A percentile compares a stretch with the other conserved stretches of the same genome.
Evolutionary conservation across 441 rosid genomes (phyloP).

Genomic region (Melastoma candidum): DNA sequence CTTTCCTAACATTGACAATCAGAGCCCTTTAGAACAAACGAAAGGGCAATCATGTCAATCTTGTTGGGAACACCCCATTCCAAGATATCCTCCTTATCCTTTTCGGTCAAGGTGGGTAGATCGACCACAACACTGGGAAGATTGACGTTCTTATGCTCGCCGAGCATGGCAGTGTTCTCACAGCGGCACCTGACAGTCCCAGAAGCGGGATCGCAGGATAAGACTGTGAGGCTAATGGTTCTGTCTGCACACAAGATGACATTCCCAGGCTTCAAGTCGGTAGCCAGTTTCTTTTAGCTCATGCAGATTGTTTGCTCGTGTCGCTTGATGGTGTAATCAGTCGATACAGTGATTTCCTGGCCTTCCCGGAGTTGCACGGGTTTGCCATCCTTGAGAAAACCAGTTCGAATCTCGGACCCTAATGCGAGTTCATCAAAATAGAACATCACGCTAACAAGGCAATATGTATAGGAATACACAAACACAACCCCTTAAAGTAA

Average conservation of each 20-base stretch:
- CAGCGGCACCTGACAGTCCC: conserved; percentile 17
- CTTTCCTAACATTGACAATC: conserved; percentile 18
- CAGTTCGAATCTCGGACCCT: conserved; percentile 22
- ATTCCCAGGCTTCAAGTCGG: conserved; percentile 16
- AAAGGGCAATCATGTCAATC: conserved; percentile 18
- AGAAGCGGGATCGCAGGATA: conserved; percentile 15
- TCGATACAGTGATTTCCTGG: conserved; percentile 11
- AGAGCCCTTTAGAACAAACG: conserved; percentile 17
- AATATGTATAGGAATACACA: not conserved
- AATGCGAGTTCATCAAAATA: conserved; percentile 1
- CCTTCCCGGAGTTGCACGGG: conserved; percentile 17
- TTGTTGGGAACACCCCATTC: conserved; percentile 18
- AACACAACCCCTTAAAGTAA: not conserved
- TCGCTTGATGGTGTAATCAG: conserved; percentile 15
- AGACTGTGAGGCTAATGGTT: conserved; percentile 14
- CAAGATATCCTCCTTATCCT: conserved; percentile 16
- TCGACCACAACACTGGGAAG: conserved; percentile 18
- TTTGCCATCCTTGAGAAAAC: conserved; percentile 17
- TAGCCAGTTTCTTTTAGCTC: conserved; percentile 19
- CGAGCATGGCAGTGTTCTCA: conserved; percentile 15
- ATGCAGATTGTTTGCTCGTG: conserved; percentile 12
- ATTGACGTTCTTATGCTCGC: conserved; percentile 17
- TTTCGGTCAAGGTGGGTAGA: conserved; percentile 16
- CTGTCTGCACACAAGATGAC: conserved; percentile 16
- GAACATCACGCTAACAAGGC: not conserved